Conservation (phyloP, 345 rosid species). For the Isatis tinctoria region DNA sequence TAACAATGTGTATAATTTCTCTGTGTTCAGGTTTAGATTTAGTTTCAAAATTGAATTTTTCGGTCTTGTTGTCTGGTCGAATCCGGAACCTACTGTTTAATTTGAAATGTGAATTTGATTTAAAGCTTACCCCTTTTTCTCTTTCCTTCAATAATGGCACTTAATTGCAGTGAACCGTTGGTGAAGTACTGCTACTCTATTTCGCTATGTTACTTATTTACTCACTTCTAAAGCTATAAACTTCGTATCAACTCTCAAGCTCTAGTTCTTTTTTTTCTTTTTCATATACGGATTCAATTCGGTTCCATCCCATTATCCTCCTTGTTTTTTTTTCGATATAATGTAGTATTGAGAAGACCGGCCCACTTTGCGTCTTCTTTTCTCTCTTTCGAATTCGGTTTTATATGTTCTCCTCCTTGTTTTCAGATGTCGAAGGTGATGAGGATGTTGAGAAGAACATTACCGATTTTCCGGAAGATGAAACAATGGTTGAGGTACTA, state of each 20-base stretch:
- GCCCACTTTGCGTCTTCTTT: not conserved
- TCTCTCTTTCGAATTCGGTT: not conserved
- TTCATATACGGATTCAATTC: not conserved
- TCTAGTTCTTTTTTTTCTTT: not conserved
- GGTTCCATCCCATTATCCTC: not conserved
- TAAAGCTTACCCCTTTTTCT: slow-evolving; percentile 3
- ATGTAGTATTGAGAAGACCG: not conserved
- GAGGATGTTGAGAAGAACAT: slow-evolving; percentile 38
- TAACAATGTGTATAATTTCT: not conserved
- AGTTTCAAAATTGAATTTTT: not conserved
- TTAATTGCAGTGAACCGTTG: not conserved
- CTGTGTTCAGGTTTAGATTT: not conserved
- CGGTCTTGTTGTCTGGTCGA: not conserved
- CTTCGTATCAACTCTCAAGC: not conserved
- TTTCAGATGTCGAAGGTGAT: slow-evolving; percentile 49
- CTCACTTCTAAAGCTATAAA: not conserved
- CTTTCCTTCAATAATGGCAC: slow-evolving; percentile 4
- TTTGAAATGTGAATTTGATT: slow-evolving; percentile 6
- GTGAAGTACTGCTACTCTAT: slow-evolving; percentile 1
- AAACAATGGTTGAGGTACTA: slow-evolving; percentile 36
- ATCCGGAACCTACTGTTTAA: not conserved
- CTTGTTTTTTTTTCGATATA: not conserved
- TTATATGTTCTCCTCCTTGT: not conserved
- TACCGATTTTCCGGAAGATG: slow-evolving; percentile 34
- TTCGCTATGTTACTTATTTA: not conserved